Conservation (phyloP, 2,329 filamentous ascomycete species). For the Colletotrichum sp. region DNA sequence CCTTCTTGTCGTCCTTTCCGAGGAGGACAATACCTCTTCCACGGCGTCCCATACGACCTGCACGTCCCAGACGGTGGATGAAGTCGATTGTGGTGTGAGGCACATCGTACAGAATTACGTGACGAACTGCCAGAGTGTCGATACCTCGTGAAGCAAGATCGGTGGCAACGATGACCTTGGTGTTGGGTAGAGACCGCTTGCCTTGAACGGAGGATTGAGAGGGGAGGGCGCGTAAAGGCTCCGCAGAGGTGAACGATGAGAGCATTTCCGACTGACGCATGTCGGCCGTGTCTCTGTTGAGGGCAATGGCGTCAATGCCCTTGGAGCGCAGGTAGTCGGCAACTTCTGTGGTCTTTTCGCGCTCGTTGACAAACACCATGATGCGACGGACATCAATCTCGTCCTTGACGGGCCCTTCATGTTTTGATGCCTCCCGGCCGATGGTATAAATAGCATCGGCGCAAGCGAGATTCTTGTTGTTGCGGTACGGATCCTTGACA, state of each 20-base stretch:
- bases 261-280: slow-evolving; percentile 80
- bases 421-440: slow-evolving; percentile 71
- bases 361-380: slow-evolving; percentile 96
- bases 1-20: slow-evolving; percentile 85
- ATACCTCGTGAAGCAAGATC: slow-evolving; percentile 93
- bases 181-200: slow-evolving; percentile 68
- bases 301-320: slow-evolving; percentile 84
- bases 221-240: slow-evolving; percentile 40
- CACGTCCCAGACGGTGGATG: slow-evolving; percentile 91
- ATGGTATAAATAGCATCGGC: slow-evolving; percentile 96
- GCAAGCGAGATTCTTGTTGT: slow-evolving; percentile 91
- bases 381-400: slow-evolving; percentile 78
- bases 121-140: slow-evolving; percentile 87
- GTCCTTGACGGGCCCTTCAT: slow-evolving; percentile 61
- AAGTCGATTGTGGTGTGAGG: slow-evolving; percentile 98
- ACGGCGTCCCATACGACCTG: slow-evolving; percentile 89
- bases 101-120: slow-evolving; percentile 96
- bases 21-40: slow-evolving; percentile 90
- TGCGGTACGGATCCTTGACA: slow-evolving; percentile 88
- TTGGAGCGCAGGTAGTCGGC: slow-evolving; percentile 80
- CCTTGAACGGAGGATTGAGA: slow-evolving; percentile 34
- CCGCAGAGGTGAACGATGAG: slow-evolving; percentile 69
- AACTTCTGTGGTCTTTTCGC: slow-evolving; percentile 84
- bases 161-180: slow-evolving; percentile 91
- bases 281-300: slow-evolving; percentile 84